Conservation (phyloP, 257 asterid species). For the Agastache rugosa region DNA sequence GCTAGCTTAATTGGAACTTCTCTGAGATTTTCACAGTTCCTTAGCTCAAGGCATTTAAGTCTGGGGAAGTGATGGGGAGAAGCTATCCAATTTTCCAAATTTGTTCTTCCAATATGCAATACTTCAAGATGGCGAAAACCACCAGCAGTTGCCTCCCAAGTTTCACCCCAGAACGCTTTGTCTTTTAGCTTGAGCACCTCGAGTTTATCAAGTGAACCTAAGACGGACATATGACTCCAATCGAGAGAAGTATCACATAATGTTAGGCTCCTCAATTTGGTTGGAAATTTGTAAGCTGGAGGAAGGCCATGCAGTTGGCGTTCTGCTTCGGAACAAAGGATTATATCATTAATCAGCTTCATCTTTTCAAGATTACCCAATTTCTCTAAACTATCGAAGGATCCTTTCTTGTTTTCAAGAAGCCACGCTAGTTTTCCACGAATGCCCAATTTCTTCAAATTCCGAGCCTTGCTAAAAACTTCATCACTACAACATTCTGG, state of each 20-base stretch:
- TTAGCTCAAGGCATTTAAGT: slow-evolving; percentile 35
- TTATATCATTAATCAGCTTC: slow-evolving; percentile 49
- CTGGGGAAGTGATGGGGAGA: slow-evolving; percentile 40
- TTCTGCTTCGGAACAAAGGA: slow-evolving; percentile 23
- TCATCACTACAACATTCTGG: slow-evolving; percentile 48
- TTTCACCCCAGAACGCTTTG: slow-evolving; percentile 39
- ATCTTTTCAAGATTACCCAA: slow-evolving; percentile 47
- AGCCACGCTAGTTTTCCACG: slow-evolving; percentile 46
- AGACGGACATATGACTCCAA: slow-evolving; percentile 41
- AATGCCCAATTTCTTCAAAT: slow-evolving; percentile 50
- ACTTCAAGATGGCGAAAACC: slow-evolving; percentile 40
- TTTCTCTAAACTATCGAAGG: slow-evolving; percentile 43
- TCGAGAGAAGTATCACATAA: slow-evolving; percentile 39
- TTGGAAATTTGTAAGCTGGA: slow-evolving; percentile 41
- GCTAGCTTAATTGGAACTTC: slow-evolving; percentile 36
- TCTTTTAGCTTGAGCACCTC: slow-evolving; percentile 43
- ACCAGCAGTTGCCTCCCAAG: slow-evolving; percentile 35
- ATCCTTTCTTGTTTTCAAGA: slow-evolving; percentile 33
- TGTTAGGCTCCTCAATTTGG: slow-evolving; percentile 41
- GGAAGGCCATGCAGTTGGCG: slow-evolving; percentile 35
- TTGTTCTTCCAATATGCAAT: slow-evolving; percentile 40
- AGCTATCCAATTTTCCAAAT: slow-evolving; percentile 35
- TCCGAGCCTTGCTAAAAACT: slow-evolving; percentile 36
- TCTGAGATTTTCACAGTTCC: slow-evolving; percentile 38
- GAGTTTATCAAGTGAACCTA: slow-evolving; percentile 38